A percentile compares a stretch with the other conserved stretches of the same genome.
Evolutionary conservation across 306 rosid species (phyloP).

Genomic region (Acacia confusa): DNA sequence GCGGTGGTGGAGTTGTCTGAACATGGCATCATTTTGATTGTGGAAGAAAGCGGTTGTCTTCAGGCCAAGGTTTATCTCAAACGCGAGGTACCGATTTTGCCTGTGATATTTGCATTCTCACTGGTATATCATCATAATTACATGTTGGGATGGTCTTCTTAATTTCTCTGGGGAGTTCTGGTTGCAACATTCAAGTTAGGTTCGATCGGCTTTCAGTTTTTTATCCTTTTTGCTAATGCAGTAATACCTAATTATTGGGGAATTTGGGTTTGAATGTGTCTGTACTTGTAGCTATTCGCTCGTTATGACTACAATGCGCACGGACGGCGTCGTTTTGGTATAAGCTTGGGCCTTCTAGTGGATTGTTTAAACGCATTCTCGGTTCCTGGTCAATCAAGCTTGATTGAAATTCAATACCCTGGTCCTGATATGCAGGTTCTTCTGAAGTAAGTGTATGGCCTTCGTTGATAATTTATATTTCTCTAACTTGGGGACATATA

Average conservation of each 20-base stretch:
- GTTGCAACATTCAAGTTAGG: not conserved
- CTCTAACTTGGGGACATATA: not conserved
- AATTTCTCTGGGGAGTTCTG: not conserved
- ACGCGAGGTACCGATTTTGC: slow-evolving; percentile 60
- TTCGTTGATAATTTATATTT: not conserved
- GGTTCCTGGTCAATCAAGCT: slow-evolving; percentile 61
- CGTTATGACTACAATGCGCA: slow-evolving; percentile 75
- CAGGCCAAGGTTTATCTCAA: slow-evolving; percentile 95
- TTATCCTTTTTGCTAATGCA: not conserved
- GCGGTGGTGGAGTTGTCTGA: slow-evolving; percentile 83
- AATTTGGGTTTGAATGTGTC: not conserved
- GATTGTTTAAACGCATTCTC: slow-evolving; percentile 87
- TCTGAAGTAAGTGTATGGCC: slow-evolving; percentile 59
- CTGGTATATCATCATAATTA: not conserved
- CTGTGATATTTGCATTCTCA: not conserved
- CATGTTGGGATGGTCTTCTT: not conserved
- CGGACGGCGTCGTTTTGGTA: slow-evolving; percentile 85
- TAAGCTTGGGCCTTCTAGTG: slow-evolving; percentile 81
- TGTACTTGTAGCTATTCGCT: slow-evolving; percentile 55
- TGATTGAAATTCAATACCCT: slow-evolving; percentile 77
- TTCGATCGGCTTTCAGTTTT: not conserved
- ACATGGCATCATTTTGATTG: slow-evolving; percentile 85
- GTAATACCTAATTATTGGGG: not conserved
- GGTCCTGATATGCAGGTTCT: slow-evolving; percentile 97
- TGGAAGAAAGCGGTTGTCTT: slow-evolving; percentile 83